A percentile compares a stretch with the other conserved stretches of the same genome.
Conservation (phyloP, 768 basidiomycete species). For the Russula dissimulans region DNA sequence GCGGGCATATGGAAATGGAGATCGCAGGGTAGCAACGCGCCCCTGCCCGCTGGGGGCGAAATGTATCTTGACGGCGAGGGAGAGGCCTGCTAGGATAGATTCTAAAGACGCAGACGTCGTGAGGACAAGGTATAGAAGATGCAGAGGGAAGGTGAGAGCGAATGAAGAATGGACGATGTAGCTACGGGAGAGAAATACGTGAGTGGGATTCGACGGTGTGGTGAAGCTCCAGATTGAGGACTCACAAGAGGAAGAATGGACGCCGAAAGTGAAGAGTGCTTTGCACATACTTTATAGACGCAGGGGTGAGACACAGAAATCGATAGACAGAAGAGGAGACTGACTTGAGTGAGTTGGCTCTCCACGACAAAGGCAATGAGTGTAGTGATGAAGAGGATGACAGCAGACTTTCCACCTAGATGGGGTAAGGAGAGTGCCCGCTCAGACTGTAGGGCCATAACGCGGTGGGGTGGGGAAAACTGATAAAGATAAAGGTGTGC, state of each 20-base stretch:
- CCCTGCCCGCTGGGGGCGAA: conserved; percentile 11
- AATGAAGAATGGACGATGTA: conserved; percentile 85
- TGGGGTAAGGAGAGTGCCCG: not conserved
- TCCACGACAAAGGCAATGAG: conserved; percentile 70
- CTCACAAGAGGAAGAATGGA: conserved; percentile 84
- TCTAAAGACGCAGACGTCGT: conserved; percentile 40
- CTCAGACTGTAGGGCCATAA: conserved; percentile 4
- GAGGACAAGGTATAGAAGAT: conserved; percentile 55
- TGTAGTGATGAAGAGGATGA: conserved; percentile 46
- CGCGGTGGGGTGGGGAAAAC: not conserved
- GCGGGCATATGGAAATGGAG: conserved; percentile 25
- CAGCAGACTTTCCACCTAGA: conserved; percentile 37
- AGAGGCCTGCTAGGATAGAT: conserved; percentile 45
- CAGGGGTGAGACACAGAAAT: not conserved
- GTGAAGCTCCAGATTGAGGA: not conserved
- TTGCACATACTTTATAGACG: conserved; percentile 59
- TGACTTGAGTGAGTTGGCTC: conserved; percentile 68
- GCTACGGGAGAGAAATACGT: conserved; percentile 33
- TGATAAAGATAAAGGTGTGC: not conserved
- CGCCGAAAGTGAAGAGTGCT: conserved; percentile 68
- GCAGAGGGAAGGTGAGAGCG: conserved; percentile 69
- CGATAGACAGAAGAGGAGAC: conserved; percentile 7
- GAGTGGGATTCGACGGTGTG: not conserved
- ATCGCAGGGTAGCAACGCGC: not conserved
- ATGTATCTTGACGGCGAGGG: conserved; percentile 35